These are phyloP conservation scores for Boechera retrofracta DNA, from an alignment of 345 rosid species.

Conservation along the genomic window DNA sequence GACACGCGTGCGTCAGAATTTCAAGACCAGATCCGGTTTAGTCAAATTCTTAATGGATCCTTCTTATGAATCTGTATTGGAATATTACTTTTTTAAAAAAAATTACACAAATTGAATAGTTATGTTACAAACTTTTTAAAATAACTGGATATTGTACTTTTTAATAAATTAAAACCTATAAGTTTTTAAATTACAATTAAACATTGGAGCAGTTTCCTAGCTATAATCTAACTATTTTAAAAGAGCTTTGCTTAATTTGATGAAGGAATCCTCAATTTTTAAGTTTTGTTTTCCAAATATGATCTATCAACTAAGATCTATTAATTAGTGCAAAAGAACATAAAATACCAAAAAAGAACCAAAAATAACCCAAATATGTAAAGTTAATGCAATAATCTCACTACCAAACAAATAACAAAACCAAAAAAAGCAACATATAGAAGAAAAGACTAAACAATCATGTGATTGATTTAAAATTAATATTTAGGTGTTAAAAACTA, in stretches of 20 bases:
- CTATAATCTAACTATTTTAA: background rate
- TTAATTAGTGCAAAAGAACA: background rate
- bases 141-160: background rate
- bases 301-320: background rate
- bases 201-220: background rate
- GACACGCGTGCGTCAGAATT: slow-evolving; percentile 23
- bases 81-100: background rate
- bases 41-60: slow-evolving; percentile 7
- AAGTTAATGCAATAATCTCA: slow-evolving; percentile 3
- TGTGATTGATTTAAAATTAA: background rate
- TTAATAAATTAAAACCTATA: background rate
- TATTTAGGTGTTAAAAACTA: background rate
- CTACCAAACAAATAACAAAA: too few species aligned
- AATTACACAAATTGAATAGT: background rate
- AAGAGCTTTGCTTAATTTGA: background rate
- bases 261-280: background rate
- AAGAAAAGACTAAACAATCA: background rate
- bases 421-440: background rate
- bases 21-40: slow-evolving; percentile 34
- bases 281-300: background rate
- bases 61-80: slow-evolving; percentile 7
- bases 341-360: background rate
- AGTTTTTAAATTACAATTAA: background rate
- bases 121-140: background rate
- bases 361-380: background rate